Conservation (phyloP, 1,284 basidiomycete genomes). For the Ganoderma lucidum region DNA sequence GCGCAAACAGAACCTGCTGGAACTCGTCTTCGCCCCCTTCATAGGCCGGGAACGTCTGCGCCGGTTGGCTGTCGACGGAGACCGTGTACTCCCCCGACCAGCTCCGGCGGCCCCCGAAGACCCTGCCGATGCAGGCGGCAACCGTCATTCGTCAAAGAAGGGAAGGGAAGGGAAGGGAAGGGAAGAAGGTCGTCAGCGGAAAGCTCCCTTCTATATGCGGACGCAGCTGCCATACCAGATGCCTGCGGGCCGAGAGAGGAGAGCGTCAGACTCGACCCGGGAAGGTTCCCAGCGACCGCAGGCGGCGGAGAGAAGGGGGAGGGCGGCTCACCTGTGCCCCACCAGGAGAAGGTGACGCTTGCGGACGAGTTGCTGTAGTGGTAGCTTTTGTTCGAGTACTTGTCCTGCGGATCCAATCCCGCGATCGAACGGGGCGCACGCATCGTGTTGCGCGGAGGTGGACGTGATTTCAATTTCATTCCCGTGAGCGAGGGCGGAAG, state of each 20-base stretch:
- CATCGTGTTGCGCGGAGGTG: neutral
- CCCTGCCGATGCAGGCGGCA: conserved; percentile 22
- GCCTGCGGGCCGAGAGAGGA: conserved; percentile 14
- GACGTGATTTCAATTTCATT: neutral
- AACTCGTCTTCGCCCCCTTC: conserved; percentile 19
- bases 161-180: neutral
- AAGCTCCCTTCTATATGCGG: neutral
- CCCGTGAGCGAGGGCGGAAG: neutral
- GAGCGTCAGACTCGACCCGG: neutral
- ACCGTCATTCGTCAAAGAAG: conserved; percentile 1
- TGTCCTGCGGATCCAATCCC: neutral
- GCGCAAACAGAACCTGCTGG: conserved; percentile 28
- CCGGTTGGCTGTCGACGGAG: conserved; percentile 27
- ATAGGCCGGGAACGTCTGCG: conserved; percentile 16
- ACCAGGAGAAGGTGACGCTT: conserved; percentile 35
- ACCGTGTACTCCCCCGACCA: conserved; percentile 34
- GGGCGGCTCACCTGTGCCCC: conserved; percentile 33
- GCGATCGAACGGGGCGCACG: neutral
- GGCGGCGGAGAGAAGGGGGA: neutral
- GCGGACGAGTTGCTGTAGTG: conserved; percentile 34
- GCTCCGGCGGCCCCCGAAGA: conserved; percentile 31
- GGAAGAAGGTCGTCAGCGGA: neutral
- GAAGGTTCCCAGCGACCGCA: neutral
- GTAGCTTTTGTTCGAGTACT: conserved; percentile 26
- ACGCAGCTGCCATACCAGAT: conserved; percentile 25